Evolutionary conservation across 2,329 filamentous ascomycete species (phyloP).

Genomic region (Colletotrichum tabaci): DNA sequence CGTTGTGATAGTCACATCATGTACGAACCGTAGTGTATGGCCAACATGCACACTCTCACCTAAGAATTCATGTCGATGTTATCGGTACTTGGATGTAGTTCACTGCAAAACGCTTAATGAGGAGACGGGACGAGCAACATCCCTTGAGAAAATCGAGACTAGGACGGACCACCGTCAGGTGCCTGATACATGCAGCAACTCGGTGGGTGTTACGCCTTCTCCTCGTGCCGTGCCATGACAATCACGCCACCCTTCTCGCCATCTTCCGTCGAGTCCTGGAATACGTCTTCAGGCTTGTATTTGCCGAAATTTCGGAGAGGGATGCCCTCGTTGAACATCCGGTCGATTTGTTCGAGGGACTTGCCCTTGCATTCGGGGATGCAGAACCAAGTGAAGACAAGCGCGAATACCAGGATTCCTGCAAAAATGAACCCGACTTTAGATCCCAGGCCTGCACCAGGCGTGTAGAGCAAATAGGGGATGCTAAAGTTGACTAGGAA

Average conservation of each 20-base stretch:
- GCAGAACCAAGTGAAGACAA: slow-evolving; percentile 43
- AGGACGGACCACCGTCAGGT: no score
- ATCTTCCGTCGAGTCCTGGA: slow-evolving; percentile 9
- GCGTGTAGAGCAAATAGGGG: slow-evolving; percentile 40
- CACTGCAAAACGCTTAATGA: no score
- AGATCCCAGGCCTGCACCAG: slow-evolving; percentile 39
- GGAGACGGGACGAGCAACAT: no score
- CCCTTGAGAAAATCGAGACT: no score
- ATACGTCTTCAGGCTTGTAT: slow-evolving; percentile 26
- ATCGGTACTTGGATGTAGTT: no score
- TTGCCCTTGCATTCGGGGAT: slow-evolving; percentile 46
- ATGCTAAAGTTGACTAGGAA: slow-evolving; percentile 45
- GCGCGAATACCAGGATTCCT: slow-evolving; percentile 36
- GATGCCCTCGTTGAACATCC: slow-evolving; percentile 43
- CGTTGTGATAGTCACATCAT: no score
- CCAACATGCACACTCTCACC: no score
- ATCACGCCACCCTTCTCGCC: slow-evolving; percentile 19
- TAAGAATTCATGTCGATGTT: no score
- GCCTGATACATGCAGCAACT: neutral
- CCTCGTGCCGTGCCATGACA: slow-evolving; percentile 16
- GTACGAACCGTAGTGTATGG: no score
- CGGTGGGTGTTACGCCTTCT: slow-evolving; percentile 26
- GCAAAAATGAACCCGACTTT: slow-evolving; percentile 45
- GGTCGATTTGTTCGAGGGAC: slow-evolving; percentile 47
- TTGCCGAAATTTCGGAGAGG: slow-evolving; percentile 44